phyloP scores from a whole-genome alignment of 495 filamentous ascomycete species.

The Penicillium parvum region DNA sequence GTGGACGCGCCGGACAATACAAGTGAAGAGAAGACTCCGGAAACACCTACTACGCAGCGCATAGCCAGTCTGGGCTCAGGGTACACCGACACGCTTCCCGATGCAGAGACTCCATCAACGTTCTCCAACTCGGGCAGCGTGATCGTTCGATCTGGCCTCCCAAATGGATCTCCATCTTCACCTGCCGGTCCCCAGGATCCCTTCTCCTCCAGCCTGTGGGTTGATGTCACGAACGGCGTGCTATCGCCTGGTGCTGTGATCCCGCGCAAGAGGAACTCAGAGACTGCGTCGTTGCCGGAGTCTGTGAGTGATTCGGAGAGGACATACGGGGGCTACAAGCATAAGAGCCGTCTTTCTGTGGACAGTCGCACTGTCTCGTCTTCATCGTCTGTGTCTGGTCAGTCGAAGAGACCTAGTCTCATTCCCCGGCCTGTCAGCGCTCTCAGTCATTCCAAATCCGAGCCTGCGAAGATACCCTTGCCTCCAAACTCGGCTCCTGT shows the following conservation, averaged over 20 bases:
- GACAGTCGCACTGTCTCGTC: background rate
- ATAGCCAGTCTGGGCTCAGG: background rate
- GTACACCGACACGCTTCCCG: background rate
- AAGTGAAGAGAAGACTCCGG: background rate
- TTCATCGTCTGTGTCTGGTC: background rate
- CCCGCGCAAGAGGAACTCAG: conserved; percentile 10
- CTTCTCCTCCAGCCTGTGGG: background rate
- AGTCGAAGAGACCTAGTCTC: conserved; percentile 1
- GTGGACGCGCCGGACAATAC: background rate
- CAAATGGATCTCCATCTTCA: background rate
- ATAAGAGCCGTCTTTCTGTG: background rate
- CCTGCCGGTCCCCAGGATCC: too few relatives aligned
- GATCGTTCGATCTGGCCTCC: background rate
- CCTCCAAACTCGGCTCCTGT: background rate
- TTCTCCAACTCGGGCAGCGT: conserved; percentile 3
- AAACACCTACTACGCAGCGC: background rate
- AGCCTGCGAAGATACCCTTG: background rate
- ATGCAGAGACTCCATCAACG: background rate
- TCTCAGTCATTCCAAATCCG: background rate
- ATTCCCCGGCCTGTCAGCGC: conserved; percentile 10
- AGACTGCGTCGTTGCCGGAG: conserved; percentile 9
- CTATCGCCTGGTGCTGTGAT: background rate
- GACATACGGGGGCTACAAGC: conserved; percentile 1
- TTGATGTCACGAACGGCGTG: background rate
- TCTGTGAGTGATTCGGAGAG: conserved; percentile 12